Percentiles rank a stretch among this genome's conserved stretches.
phyloP scores from a whole-genome alignment of 1,139 yeast genomes.

The Schwanniomyces etchellsii region DNA sequence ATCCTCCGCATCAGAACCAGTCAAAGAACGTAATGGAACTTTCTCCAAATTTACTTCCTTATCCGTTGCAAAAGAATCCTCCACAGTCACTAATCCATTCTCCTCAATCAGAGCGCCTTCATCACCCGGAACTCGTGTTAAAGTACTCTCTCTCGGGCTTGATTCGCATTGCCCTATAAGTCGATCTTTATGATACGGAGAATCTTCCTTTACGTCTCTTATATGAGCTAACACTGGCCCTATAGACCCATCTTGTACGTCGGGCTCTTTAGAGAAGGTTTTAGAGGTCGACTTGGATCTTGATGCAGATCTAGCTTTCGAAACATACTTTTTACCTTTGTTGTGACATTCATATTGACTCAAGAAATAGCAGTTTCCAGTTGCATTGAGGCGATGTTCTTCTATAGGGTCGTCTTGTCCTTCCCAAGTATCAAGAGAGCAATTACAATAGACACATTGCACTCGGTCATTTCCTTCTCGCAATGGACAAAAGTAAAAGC shows the following conservation, averaged over 20 bases:
- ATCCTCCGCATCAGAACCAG: no score
- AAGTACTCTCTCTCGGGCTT: no score
- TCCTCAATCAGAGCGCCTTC: no score
- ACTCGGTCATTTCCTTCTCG: conserved; percentile 55
- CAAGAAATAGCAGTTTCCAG: conserved; percentile 44
- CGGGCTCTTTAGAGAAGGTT: not conserved
- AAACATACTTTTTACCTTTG: no score
- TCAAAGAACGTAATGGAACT: no score
- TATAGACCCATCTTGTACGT: not conserved
- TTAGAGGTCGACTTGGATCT: no score
- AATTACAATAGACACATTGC: conserved; percentile 65
- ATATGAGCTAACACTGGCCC: not conserved
- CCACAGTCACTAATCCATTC: no score
- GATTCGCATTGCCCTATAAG: not conserved
- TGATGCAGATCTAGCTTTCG: no score
- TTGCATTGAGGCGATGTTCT: conserved; percentile 44
- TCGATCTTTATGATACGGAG: not conserved
- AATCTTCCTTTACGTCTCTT: not conserved
- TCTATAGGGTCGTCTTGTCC: conserved; percentile 54
- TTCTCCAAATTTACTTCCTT: no score
- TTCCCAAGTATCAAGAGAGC: conserved; percentile 71
- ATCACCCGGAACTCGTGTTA: no score
- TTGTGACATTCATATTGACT: conserved; percentile 5
- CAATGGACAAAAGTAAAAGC: conserved; percentile 47
- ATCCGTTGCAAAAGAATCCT: no score